Evolutionary conservation across 352 stramenopile species (phyloP).

Genomic region (Globisporangium cystogenes): DNA sequence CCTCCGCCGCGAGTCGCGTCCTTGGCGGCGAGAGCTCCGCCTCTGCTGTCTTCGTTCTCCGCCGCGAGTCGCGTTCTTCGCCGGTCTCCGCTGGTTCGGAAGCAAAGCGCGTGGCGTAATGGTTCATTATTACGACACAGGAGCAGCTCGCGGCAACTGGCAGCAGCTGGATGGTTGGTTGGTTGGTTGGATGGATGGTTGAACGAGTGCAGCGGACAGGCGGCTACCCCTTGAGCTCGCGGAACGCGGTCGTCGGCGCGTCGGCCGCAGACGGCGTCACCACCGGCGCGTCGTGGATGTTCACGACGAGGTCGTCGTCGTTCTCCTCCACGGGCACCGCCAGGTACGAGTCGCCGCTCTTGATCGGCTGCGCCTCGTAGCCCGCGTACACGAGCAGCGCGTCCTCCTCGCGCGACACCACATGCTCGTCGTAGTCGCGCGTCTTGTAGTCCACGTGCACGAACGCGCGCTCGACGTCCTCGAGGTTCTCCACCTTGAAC

Average conservation of each 20-base stretch:
- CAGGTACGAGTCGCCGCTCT: constrained; percentile 14
- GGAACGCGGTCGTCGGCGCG: constrained; percentile 7
- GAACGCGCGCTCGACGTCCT: constrained; percentile 92
- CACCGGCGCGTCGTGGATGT: constrained; percentile 3
- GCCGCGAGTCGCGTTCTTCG: too few species aligned
- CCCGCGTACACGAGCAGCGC: constrained; percentile 43
- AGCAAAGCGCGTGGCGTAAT: background rate
- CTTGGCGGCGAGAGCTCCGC: background rate
- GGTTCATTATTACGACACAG: background rate
- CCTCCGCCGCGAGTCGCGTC: background rate
- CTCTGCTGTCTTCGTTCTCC: background rate
- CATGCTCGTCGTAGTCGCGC: constrained; percentile 69
- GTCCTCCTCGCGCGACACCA: constrained; percentile 47
- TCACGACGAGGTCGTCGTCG: constrained; percentile 2
- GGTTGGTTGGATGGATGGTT: too few species aligned
- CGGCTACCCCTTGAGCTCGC: constrained; percentile 13
- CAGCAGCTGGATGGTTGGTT: background rate
- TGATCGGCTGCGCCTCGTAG: constrained; percentile 13
- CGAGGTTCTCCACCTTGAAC: constrained; percentile 89
- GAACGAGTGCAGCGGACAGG: too few species aligned
- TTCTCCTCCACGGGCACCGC: constrained; percentile 7
- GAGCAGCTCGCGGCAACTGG: background rate
- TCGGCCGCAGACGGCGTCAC: constrained; percentile 6
- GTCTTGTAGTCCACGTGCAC: constrained; percentile 94
- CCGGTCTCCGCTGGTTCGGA: background rate